A percentile compares a stretch with the other conserved stretches of the same genome.
These are phyloP conservation scores for Yamadazyma laniorum DNA, from an alignment of 805 yeast species.

Conservation along the genomic window DNA sequence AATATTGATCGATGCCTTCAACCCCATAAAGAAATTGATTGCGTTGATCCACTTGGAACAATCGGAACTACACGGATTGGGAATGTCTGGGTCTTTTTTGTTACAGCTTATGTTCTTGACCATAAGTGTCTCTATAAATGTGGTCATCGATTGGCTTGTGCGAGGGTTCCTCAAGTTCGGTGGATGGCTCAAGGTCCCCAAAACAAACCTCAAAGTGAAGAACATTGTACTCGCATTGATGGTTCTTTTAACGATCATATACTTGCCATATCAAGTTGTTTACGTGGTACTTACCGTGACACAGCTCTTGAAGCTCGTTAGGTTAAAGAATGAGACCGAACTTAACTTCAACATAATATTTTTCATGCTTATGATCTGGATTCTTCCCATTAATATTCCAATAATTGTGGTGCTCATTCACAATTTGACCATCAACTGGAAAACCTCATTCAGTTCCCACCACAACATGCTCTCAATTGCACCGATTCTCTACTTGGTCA, in stretches of 20 bases:
- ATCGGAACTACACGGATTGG: conserved; percentile 1
- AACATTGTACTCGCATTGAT: conserved; percentile 5
- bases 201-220: conserved; percentile 9
- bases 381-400: conserved; percentile 76
- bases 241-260: conserved; percentile 27
- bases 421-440: conserved; percentile 74
- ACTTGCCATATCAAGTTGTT: conserved; percentile 81
- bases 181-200: neutral
- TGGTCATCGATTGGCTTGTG: conserved; percentile 1
- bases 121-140: conserved; percentile 4
- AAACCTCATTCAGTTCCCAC: conserved; percentile 81
- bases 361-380: conserved; percentile 69
- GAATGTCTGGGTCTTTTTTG: conserved; percentile 3
- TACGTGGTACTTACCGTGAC: conserved; percentile 57
- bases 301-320: conserved; percentile 55
- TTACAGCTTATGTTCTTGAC: conserved; percentile 6
- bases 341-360: conserved; percentile 63
- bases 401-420: conserved; percentile 78
- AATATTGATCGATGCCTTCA: neutral
- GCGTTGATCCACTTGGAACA: conserved; percentile 3
- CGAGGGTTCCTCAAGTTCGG: conserved; percentile 1
- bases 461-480: conserved; percentile 77
- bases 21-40: conserved; percentile 1
- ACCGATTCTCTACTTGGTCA: conserved; percentile 52
- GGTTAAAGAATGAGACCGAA: conserved; percentile 24